Evolutionary conservation across 176 grass and related monocot species (phyloP).

Genomic region (Hyparrhenia diplandra): DNA sequence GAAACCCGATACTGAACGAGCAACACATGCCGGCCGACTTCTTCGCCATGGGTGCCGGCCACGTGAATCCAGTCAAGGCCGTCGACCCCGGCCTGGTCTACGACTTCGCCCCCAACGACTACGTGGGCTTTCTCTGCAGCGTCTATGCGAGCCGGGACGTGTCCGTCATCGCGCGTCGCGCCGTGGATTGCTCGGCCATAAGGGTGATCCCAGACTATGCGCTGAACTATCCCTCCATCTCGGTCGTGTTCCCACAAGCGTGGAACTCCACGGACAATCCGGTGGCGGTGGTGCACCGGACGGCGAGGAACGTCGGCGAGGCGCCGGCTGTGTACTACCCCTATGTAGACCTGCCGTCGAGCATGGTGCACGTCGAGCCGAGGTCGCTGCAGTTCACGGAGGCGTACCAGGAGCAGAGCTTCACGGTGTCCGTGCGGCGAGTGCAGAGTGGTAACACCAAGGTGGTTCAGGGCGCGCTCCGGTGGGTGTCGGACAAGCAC

Average conservation of each 20-base stretch:
- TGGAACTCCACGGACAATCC: no score
- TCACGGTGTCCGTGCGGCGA: not conserved
- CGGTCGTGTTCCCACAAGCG: not conserved
- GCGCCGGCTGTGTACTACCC: not conserved
- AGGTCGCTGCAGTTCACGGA: not conserved
- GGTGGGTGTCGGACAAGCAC: not conserved
- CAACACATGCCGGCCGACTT: conserved; percentile 6
- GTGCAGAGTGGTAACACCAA: not conserved
- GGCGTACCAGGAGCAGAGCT: not conserved
- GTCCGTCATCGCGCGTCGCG: no score
- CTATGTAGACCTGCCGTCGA: not conserved
- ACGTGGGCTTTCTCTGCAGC: no score
- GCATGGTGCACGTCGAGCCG: not conserved
- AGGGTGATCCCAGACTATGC: not conserved
- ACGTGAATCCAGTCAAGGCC: conserved; percentile 31
- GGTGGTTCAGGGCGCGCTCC: not conserved
- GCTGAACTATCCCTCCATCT: conserved; percentile 31
- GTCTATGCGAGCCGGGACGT: no score
- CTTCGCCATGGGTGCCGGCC: conserved; percentile 27
- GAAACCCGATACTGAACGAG: conserved; percentile 27
- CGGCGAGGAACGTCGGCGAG: not conserved
- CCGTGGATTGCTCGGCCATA: conserved; percentile 14
- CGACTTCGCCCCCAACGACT: no score
- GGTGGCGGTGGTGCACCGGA: not conserved
- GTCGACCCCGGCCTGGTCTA: no score